Conservation (phyloP, 805 yeast genomes). For the Candida koratica region DNA sequence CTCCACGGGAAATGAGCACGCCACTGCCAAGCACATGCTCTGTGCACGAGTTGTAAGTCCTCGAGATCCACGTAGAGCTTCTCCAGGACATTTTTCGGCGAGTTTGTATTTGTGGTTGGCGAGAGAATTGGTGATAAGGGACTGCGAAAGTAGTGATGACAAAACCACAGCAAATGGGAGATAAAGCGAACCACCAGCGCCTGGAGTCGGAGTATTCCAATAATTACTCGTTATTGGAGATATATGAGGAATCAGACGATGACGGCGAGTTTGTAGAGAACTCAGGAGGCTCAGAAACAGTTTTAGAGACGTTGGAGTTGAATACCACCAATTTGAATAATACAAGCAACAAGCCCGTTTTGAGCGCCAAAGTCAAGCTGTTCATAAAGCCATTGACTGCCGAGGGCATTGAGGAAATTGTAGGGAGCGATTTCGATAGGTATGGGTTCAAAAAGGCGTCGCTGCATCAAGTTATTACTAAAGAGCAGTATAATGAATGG, state of each 20-base stretch:
- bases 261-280: conserved; percentile 1
- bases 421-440: conserved; percentile 47
- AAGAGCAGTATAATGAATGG: conserved; percentile 68
- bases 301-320: not conserved
- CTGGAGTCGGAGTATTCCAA: conserved; percentile 30
- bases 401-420: conserved; percentile 12
- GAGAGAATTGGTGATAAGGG: not conserved
- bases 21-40: conserved; percentile 30
- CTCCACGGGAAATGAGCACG: conserved; percentile 27
- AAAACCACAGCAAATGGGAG: too few species aligned
- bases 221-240: conserved; percentile 36
- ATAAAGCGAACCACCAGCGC: conserved; percentile 27
- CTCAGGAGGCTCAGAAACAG: not conserved
- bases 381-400: conserved; percentile 10
- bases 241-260: conserved; percentile 22
- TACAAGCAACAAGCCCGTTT: conserved; percentile 7
- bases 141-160: conserved; percentile 1
- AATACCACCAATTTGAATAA: conserved; percentile 2
- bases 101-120: conserved; percentile 1
- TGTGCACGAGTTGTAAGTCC: conserved; percentile 30
- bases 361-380: conserved; percentile 11
- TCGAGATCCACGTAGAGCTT: conserved; percentile 18
- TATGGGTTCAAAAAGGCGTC: conserved; percentile 83
- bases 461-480: conserved; percentile 42
- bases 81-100: conserved; percentile 33